A percentile compares a stretch with the other conserved stretches of the same genome.
phyloP scores from a whole-genome alignment of 2,329 filamentous ascomycete genomes.

The Plectosphaerella sp. region DNA sequence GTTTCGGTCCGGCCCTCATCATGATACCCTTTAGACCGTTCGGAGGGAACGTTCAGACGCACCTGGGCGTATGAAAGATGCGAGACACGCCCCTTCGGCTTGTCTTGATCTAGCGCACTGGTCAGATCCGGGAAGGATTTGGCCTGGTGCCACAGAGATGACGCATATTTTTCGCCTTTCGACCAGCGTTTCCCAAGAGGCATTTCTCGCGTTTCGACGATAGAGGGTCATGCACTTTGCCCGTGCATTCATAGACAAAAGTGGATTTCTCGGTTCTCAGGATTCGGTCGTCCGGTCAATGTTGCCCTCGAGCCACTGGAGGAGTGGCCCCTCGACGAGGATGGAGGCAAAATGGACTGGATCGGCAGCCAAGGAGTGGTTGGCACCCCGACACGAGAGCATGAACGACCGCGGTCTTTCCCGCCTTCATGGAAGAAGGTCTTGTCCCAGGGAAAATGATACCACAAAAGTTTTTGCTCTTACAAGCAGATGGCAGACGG shows the following conservation, averaged over 20 bases:
- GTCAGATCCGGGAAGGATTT: conserved; percentile 7
- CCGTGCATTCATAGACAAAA: conserved; percentile 54
- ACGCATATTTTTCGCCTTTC: conserved; percentile 31
- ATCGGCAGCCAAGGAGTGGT: conserved; percentile 15
- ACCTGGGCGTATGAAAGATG: conserved; percentile 14
- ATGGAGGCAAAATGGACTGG: conserved; percentile 14
- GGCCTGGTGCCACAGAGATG: conserved; percentile 13
- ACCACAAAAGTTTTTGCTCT: conserved; percentile 20
- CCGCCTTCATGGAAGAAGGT: conserved; percentile 28
- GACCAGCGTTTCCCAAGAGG: conserved; percentile 25
- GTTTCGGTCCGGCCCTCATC: conserved; percentile 16
- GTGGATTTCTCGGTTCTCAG: conserved; percentile 54
- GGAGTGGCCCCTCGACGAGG: conserved; percentile 23
- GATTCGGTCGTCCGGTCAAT: conserved; percentile 37
- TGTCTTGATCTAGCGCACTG: conserved; percentile 3
- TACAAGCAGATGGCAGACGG: conserved; percentile 14
- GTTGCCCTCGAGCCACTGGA: conserved; percentile 15
- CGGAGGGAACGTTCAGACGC: conserved; percentile 18
- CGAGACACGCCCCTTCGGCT: background rate
- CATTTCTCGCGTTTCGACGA: conserved; percentile 28
- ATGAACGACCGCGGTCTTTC: conserved; percentile 28
- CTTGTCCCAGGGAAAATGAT: conserved; percentile 18
- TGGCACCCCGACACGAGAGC: conserved; percentile 22
- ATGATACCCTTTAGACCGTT: conserved; percentile 22
- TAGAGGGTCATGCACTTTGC: conserved; percentile 32